phyloP scores from a whole-genome alignment of 768 basidiomycete species.

The Gautieria morchelliformis region DNA sequence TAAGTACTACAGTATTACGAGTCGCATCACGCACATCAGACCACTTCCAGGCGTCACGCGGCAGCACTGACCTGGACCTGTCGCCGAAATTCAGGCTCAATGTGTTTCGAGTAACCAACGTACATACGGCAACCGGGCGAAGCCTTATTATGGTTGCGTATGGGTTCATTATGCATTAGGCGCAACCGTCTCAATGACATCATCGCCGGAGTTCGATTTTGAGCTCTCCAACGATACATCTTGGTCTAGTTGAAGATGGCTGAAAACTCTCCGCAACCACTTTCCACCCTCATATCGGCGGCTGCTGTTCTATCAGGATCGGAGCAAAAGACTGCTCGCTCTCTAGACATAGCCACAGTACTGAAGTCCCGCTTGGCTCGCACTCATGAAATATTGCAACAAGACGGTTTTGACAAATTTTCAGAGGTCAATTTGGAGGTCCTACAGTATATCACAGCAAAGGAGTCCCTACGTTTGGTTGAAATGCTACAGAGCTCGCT shows the following conservation, averaged over 20 bases:
- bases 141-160: too few species aligned
- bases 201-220: too few species aligned
- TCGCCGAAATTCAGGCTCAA: too few species aligned
- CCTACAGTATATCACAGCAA: conserved; percentile 44
- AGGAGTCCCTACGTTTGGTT: conserved; percentile 42
- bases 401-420: background rate
- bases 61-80: too few species aligned
- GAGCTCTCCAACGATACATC: too few species aligned
- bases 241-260: background rate
- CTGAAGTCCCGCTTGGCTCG: background rate
- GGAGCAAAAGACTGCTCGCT: background rate
- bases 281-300: background rate
- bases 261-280: background rate
- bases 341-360: conserved; percentile 1
- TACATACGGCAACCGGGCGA: too few species aligned
- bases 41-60: too few species aligned
- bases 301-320: conserved; percentile 1
- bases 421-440: conserved; percentile 24
- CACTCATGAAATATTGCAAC: background rate
- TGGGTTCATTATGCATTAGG: too few species aligned
- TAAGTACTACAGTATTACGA: too few species aligned
- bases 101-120: too few species aligned
- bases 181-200: too few species aligned
- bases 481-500: conserved; percentile 38
- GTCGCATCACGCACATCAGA: too few species aligned